Conservation (phyloP, 305 asterid genomes). For the Withania somnifera region DNA sequence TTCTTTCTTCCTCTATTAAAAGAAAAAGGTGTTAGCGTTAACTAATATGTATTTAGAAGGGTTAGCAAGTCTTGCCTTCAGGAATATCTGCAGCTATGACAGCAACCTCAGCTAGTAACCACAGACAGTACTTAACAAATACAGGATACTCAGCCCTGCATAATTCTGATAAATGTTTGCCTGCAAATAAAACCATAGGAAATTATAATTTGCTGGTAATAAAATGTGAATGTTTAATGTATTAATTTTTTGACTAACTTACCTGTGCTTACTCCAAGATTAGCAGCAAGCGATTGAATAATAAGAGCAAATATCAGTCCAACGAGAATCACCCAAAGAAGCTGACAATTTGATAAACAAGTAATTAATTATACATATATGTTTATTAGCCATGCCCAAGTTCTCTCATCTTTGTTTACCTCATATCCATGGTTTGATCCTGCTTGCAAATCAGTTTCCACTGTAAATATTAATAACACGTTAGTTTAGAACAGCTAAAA, state of each 20-base stretch:
- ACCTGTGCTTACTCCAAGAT: constrained; percentile 94
- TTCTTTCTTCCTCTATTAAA: not conserved
- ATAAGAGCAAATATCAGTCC: constrained; percentile 80
- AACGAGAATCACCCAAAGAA: constrained; percentile 79
- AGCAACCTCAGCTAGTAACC: constrained; percentile 80
- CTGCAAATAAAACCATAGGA: constrained; percentile 13
- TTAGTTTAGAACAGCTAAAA: not conserved
- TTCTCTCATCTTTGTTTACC: constrained; percentile 20
- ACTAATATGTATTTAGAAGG: not conserved
- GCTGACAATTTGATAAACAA: constrained; percentile 20
- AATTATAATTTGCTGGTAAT: no score
- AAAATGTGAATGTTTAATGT: not conserved
- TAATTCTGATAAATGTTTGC: constrained; percentile 64
- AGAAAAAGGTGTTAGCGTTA: not conserved
- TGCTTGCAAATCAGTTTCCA: constrained; percentile 96
- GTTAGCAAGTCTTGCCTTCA: constrained; percentile 41
- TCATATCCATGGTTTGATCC: constrained; percentile 85
- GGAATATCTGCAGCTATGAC: constrained; percentile 98
- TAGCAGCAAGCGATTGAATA: constrained; percentile 93
- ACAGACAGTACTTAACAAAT: constrained; percentile 53
- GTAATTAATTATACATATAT: not conserved
- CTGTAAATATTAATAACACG: constrained; percentile 18
- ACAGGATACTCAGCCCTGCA: constrained; percentile 82
- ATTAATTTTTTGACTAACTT: no score
- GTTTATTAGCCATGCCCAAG: not conserved